These are phyloP conservation scores for Elsinoe batatas DNA, from an alignment of 2,329 filamentous ascomycete species.

Conservation along the genomic window DNA sequence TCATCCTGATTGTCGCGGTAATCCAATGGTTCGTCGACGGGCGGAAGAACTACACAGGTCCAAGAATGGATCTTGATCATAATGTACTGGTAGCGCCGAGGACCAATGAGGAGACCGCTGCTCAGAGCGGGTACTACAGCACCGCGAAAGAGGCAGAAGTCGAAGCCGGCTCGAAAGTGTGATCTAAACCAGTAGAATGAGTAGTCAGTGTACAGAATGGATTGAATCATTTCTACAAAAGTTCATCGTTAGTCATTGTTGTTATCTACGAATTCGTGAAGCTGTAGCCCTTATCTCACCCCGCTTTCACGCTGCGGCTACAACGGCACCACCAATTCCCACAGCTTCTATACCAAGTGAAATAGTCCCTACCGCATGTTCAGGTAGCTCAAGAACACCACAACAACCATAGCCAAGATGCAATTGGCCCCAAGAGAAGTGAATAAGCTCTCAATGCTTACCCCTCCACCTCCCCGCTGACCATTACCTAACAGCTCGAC, in stretches of 20 bases:
- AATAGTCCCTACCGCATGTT: background rate
- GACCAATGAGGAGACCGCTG: constrained; percentile 10
- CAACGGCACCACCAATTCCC: background rate
- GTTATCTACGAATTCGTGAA: background rate
- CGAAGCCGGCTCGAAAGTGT: background rate
- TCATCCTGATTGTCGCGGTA: constrained; percentile 47
- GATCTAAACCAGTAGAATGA: background rate
- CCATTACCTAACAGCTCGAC: constrained; percentile 56
- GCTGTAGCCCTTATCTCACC: constrained; percentile 1
- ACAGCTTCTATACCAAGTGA: background rate
- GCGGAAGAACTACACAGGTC: constrained; percentile 50
- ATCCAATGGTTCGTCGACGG: constrained; percentile 53
- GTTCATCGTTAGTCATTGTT: background rate
- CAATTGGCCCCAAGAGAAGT: constrained; percentile 30
- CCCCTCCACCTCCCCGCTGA: background rate
- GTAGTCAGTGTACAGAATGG: too few relatives aligned
- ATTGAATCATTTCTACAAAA: too few relatives aligned
- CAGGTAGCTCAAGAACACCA: background rate
- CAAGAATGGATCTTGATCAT: constrained; percentile 26
- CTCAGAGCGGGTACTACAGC: background rate
- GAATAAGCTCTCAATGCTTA: background rate
- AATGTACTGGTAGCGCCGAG: constrained; percentile 22
- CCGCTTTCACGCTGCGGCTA: background rate
- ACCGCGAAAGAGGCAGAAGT: background rate
- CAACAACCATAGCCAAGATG: constrained; percentile 20